These are phyloP conservation scores for Nicotiana noctiflora DNA, from an alignment of 257 asterid species.

Conservation along the genomic window DNA sequence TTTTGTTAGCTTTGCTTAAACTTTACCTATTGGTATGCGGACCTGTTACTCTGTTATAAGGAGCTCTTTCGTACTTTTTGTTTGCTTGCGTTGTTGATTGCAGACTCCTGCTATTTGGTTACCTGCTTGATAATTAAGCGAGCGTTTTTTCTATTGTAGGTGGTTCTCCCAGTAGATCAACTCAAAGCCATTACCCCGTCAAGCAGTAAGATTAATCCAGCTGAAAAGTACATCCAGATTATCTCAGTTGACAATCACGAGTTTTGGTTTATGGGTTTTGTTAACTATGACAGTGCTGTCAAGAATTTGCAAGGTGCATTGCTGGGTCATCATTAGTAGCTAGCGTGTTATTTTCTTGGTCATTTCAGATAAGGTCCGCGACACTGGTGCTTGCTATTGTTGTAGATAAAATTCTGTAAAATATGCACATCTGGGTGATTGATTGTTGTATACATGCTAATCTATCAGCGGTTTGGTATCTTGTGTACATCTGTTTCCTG, in stretches of 20 bases:
- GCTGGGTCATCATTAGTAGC: conserved; percentile 24
- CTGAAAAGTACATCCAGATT: conserved; percentile 82
- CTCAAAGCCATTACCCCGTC: too few relatives aligned
- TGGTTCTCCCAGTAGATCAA: too few relatives aligned
- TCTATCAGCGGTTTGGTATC: not conserved
- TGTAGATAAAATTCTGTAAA: not conserved
- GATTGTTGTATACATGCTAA: not conserved
- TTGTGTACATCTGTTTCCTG: not conserved
- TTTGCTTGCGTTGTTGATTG: too few relatives aligned
- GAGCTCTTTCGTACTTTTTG: too few relatives aligned
- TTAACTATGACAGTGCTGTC: conserved; percentile 75
- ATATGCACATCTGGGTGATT: not conserved
- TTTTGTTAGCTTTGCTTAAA: too few relatives aligned
- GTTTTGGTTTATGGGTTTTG: conserved; percentile 97
- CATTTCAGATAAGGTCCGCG: not conserved
- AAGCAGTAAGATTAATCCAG: not conserved
- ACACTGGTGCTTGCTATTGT: not conserved
- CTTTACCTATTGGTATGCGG: too few relatives aligned
- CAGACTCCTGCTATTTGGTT: too few relatives aligned
- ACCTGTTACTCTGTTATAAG: too few relatives aligned
- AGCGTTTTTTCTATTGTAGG: too few relatives aligned
- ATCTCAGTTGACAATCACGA: conserved; percentile 82
- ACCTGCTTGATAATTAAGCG: too few relatives aligned
- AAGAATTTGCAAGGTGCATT: conserved; percentile 47
- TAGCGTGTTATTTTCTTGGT: not conserved